Evolutionary conservation across 2,329 filamentous ascomycete genomes (phyloP).

Genomic region (Hypoxylon sp.): DNA sequence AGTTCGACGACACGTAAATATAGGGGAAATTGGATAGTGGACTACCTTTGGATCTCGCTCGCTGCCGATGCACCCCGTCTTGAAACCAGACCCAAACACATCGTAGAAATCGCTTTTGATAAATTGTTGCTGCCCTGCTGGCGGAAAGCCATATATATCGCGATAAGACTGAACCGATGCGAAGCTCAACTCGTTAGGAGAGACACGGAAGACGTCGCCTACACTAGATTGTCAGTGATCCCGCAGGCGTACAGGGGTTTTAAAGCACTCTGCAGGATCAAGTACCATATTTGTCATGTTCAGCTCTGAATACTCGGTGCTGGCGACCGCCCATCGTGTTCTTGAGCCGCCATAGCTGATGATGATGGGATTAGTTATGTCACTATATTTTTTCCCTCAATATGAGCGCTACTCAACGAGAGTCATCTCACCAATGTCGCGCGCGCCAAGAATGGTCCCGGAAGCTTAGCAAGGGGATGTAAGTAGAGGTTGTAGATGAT

Average conservation of each 20-base stretch:
- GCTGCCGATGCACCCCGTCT: slow-evolving; percentile 35
- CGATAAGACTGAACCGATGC: slow-evolving; percentile 31
- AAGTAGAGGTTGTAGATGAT: slow-evolving; percentile 44
- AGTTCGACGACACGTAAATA: neutral
- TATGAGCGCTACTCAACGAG: neutral
- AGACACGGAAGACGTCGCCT: slow-evolving; percentile 43
- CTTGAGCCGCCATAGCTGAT: slow-evolving; percentile 42
- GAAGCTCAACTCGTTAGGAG: slow-evolving; percentile 44
- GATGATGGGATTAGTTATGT: neutral
- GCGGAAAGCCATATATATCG: slow-evolving; percentile 40
- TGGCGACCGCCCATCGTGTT: slow-evolving; percentile 36
- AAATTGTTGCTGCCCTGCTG: slow-evolving; percentile 18
- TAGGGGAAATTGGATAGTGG: neutral
- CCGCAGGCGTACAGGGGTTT: slow-evolving; percentile 1
- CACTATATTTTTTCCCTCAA: neutral
- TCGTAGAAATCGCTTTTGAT: slow-evolving; percentile 46
- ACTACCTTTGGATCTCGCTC: slow-evolving; percentile 39
- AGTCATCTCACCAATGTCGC: slow-evolving; percentile 28
- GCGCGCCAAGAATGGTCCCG: slow-evolving; percentile 33
- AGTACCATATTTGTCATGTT: slow-evolving; percentile 40
- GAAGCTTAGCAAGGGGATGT: slow-evolving; percentile 41
- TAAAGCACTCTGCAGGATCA: neutral
- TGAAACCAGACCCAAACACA: slow-evolving; percentile 37
- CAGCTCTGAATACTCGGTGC: slow-evolving; percentile 24
- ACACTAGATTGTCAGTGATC: slow-evolving; percentile 1